Percentiles rank a stretch among this genome's conserved stretches.
These are phyloP conservation scores for Linderina pennispora DNA, from an alignment of 192 early-diverging fungal genomes.

Conservation along the genomic window DNA sequence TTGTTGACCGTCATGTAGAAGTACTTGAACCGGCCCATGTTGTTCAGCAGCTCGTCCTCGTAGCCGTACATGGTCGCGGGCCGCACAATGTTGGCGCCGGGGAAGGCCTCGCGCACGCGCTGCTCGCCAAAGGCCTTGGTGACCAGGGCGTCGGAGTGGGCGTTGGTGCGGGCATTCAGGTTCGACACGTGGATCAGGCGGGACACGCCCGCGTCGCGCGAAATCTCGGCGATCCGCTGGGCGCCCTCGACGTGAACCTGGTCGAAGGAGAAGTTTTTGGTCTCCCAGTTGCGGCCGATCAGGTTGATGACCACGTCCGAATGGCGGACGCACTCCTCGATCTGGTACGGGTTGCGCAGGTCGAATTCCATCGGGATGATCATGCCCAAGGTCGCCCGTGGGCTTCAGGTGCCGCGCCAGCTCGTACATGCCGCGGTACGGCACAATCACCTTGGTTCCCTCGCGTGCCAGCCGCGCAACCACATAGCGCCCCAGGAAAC, in stretches of 20 bases:
- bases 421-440: conserved; percentile 84
- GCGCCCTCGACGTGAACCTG: conserved; percentile 83
- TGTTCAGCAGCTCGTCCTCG: conserved; percentile 91
- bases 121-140: conserved; percentile 92
- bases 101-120: conserved; percentile 83
- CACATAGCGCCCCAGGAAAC: conserved; percentile 92
- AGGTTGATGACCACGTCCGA: conserved; percentile 95
- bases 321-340: conserved; percentile 81
- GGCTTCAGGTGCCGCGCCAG: conserved; percentile 81
- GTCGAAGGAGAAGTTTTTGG: conserved; percentile 89
- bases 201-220: conserved; percentile 72
- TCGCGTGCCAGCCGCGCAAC: conserved; percentile 86
- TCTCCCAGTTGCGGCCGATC: conserved; percentile 85
- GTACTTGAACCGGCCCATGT: conserved; percentile 58
- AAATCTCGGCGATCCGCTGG: conserved; percentile 70
- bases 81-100: conserved; percentile 91
- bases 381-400: conserved; percentile 93
- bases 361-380: conserved; percentile 89
- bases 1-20: conserved; percentile 37
- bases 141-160: conserved; percentile 67
- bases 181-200: conserved; percentile 87
- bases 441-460: conserved; percentile 86
- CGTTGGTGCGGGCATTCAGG: conserved; percentile 71
- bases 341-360: conserved; percentile 75
- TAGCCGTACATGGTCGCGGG: conserved; percentile 82